These are phyloP conservation scores for Talaromyces rugulosus DNA, from an alignment of 2,329 filamentous ascomycete genomes.

Conservation along the genomic window DNA sequence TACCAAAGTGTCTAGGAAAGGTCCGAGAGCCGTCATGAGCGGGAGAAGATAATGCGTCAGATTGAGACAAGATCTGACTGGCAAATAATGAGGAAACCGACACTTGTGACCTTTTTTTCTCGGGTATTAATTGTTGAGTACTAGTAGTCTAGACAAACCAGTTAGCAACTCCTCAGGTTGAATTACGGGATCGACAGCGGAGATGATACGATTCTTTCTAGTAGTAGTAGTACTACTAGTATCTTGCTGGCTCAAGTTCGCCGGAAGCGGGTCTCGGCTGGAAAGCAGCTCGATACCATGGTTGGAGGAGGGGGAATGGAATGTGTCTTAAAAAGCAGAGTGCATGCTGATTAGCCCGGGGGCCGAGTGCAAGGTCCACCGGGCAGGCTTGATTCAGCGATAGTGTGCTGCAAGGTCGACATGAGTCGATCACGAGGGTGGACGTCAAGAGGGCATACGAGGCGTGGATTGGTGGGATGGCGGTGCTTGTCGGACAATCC, in stretches of 20 bases:
- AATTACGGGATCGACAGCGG: background rate
- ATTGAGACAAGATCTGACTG: background rate
- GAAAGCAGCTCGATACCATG: background rate
- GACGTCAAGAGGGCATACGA: background rate
- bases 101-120: background rate
- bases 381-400: background rate
- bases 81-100: background rate
- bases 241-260: background rate
- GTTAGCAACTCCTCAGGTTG: background rate
- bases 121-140: background rate
- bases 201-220: background rate
- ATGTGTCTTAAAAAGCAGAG: no score
- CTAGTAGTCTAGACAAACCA: background rate
- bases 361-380: background rate
- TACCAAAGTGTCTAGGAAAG: background rate
- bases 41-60: background rate
- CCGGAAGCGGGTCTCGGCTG: background rate
- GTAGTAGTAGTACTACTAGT: background rate
- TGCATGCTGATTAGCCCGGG: background rate
- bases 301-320: no score
- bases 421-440: conserved; percentile 13
- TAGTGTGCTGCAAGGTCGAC: conserved; percentile 9
- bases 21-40: background rate
- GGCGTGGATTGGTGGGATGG: conserved; percentile 7
- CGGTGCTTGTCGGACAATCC: background rate